phyloP scores from a whole-genome alignment of 1,284 basidiomycete species.

The Fomitopsis palustris region DNA sequence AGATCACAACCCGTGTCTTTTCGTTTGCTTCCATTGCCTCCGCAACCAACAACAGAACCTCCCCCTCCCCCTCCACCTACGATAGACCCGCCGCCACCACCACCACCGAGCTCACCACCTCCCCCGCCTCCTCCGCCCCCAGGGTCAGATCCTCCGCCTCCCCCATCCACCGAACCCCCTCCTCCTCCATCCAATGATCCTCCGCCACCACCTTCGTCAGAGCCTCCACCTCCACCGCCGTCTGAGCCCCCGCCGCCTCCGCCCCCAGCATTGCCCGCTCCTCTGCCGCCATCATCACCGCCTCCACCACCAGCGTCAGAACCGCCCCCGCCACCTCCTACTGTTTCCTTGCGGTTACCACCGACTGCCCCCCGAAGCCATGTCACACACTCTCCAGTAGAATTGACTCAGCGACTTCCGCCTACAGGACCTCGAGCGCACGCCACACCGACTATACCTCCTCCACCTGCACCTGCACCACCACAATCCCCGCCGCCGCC shows the following conservation, averaged over 20 bases:
- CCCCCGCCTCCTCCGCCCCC: constrained; percentile 7
- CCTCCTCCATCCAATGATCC: constrained; percentile 11
- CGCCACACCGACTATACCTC: constrained; percentile 12
- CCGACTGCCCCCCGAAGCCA: constrained; percentile 29
- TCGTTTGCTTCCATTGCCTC: constrained; percentile 24
- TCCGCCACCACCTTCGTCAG: constrained; percentile 18
- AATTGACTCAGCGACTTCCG: constrained; percentile 5
- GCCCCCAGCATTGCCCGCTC: background rate
- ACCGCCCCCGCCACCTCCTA: constrained; percentile 20
- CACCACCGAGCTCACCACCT: constrained; percentile 16
- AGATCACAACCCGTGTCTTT: constrained; percentile 25
- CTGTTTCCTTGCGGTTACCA: constrained; percentile 20
- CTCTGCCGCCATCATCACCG: constrained; percentile 14
- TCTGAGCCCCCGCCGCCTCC: constrained; percentile 16
- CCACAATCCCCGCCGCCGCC: constrained; percentile 17
- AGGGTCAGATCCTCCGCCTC: background rate
- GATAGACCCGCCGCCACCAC: constrained; percentile 11
- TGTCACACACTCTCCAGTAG: constrained; percentile 9
- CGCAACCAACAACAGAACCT: constrained; percentile 13
- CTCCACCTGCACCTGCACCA: constrained; percentile 18
- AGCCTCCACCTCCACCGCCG: background rate
- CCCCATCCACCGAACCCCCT: constrained; percentile 11
- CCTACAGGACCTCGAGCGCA: constrained; percentile 20
- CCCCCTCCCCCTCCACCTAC: constrained; percentile 12
- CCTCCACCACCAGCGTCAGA: constrained; percentile 22